These are phyloP conservation scores for Fraxinus pennsylvanica DNA, from an alignment of 257 asterid species.

Conservation along the genomic window DNA sequence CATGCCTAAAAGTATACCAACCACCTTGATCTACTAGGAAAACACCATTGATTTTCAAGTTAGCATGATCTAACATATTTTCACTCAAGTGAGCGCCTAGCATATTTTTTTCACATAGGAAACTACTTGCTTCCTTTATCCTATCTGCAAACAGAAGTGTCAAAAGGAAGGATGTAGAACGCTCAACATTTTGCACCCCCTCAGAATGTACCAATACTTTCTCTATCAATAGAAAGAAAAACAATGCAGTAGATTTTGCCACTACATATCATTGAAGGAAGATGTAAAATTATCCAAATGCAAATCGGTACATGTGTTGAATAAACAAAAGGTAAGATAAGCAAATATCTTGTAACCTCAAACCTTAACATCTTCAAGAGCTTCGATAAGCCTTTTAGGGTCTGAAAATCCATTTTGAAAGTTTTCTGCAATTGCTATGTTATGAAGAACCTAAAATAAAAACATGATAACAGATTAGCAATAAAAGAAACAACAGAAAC, in stretches of 20 bases:
- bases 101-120: neutral
- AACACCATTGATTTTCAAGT: neutral
- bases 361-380: slow-evolving; percentile 77
- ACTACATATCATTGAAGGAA: neutral
- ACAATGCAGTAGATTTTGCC: neutral
- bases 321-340: neutral
- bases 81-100: neutral
- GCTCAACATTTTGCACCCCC: neutral
- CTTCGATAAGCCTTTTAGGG: slow-evolving; percentile 74
- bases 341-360: slow-evolving; percentile 24
- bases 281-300: neutral
- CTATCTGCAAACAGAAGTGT: neutral
- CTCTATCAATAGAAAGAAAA: neutral
- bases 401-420: slow-evolving; percentile 73
- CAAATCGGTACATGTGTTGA: neutral
- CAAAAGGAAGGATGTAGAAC: neutral
- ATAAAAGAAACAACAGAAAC: neutral
- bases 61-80: neutral
- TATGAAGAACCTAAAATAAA: slow-evolving; percentile 69
- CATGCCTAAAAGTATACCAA: neutral
- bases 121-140: neutral
- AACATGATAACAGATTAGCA: neutral
- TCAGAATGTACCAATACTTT: neutral
- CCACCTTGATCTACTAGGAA: neutral
- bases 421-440: slow-evolving; percentile 63